A percentile compares a stretch with the other conserved stretches of the same genome.
Conservation (phyloP, 176 grass and related monocot genomes). For the Miscanthus lutarioriparius region DNA sequence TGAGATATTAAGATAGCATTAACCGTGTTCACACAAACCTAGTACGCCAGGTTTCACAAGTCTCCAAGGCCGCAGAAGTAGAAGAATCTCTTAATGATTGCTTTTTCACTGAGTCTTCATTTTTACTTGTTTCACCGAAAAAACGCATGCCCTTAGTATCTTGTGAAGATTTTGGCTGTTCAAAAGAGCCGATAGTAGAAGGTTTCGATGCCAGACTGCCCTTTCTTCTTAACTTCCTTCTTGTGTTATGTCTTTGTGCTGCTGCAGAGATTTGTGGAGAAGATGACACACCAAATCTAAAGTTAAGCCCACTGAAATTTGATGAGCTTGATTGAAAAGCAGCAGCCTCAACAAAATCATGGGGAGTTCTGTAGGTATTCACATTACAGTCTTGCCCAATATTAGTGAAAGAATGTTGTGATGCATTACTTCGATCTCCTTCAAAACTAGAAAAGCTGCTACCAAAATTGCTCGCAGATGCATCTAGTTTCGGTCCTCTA, state of each 20-base stretch:
- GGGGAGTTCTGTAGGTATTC: slow-evolving; percentile 3
- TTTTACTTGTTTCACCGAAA: slow-evolving; percentile 41
- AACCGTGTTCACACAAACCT: slow-evolving; percentile 55
- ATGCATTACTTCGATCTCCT: slow-evolving; percentile 26
- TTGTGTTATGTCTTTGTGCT: slow-evolving; percentile 47
- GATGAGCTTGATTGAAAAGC: slow-evolving; percentile 34
- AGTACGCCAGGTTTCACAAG: slow-evolving; percentile 86
- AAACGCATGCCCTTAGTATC: slow-evolving; percentile 37
- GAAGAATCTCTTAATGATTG: slow-evolving; percentile 32
- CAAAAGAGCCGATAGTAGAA: slow-evolving; percentile 33
- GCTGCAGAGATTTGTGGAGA: slow-evolving; percentile 28
- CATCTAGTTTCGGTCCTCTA: slow-evolving; percentile 13
- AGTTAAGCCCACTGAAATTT: slow-evolving; percentile 41
- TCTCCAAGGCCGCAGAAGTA: slow-evolving; percentile 43
- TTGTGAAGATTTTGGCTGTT: slow-evolving; percentile 39
- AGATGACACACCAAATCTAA: slow-evolving; percentile 46
- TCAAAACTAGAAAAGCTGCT: slow-evolving; percentile 57
- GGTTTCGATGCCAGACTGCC: slow-evolving; percentile 29
- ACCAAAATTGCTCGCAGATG: slow-evolving; percentile 40
- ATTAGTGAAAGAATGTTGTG: slow-evolving; percentile 41
- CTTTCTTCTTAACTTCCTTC: slow-evolving; percentile 74
- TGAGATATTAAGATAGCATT: slow-evolving; percentile 19
- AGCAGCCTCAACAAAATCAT: slow-evolving; percentile 25
- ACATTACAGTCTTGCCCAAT: slow-evolving; percentile 27
- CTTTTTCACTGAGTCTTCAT: slow-evolving; percentile 34